A percentile compares a stretch with the other conserved stretches of the same genome.
Evolutionary conservation across 2,329 filamentous ascomycete genomes (phyloP).

Genomic region (Thermothelomyces thermophilus): DNA sequence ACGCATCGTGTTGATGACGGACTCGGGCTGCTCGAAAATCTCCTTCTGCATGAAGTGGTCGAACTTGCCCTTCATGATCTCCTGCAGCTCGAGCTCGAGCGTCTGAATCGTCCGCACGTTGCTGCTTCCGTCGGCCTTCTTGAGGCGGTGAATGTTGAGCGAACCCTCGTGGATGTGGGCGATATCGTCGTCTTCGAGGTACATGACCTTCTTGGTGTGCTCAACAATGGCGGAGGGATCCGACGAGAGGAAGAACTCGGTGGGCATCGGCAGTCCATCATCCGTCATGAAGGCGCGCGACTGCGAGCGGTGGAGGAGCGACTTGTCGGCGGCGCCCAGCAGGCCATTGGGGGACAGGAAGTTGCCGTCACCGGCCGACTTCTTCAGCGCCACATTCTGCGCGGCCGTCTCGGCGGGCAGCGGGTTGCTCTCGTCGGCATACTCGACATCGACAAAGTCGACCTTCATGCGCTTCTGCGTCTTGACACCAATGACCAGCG

Average conservation of each 20-base stretch:
- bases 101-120: conserved; percentile 98
- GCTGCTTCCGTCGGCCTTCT: conserved; percentile 92
- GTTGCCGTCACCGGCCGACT: conserved; percentile 69
- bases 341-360: conserved; percentile 63
- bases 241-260: conserved; percentile 98
- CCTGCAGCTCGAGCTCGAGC: conserved; percentile 95
- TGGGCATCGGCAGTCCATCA: conserved; percentile 94
- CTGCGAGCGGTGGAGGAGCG: conserved; percentile 94
- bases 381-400: conserved; percentile 95
- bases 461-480: conserved; percentile 99
- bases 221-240: conserved; percentile 98
- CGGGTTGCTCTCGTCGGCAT: conserved; percentile 73
- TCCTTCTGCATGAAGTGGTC: conserved; percentile 99
- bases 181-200: conserved; percentile 99
- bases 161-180: conserved; percentile 99
- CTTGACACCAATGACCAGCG: conserved; percentile 92
- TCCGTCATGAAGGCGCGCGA: conserved; percentile 98
- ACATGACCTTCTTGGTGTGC: conserved; percentile 99
- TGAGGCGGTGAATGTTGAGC: conserved; percentile 96
- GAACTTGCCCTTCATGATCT: conserved; percentile 99
- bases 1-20: conserved; percentile 99
- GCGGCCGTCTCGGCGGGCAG: conserved; percentile 91
- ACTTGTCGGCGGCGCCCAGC: conserved; percentile 92
- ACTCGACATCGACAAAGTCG: conserved; percentile 98
- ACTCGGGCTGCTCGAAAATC: conserved; percentile 99